Evolutionary conservation across 2,329 filamentous ascomycete genomes (phyloP), one percentile per base, ranked within the genome.

Genomic region (Cercospora berteroae): DNA sequence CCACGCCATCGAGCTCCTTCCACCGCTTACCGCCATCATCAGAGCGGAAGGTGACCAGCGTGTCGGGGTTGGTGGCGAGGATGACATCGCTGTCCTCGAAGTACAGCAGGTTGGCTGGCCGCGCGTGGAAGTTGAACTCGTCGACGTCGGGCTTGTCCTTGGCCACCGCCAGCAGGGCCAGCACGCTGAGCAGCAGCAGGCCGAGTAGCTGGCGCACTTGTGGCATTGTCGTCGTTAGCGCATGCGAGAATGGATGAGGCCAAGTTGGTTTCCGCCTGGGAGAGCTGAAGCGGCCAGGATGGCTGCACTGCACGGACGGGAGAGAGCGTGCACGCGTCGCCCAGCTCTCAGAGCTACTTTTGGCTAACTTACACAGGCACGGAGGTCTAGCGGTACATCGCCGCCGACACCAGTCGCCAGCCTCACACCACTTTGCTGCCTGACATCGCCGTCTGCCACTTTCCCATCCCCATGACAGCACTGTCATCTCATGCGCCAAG

Each of bases 41-140:
- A 55, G 94, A 96, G 68, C 92, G 89, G 79, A 89, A 93, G 61
- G 96, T 84, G 69, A 87, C 88, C 67, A 85, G 84, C 48, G 85
- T 85, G 13, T 84, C 79, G 60, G 82, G 76, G 77, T 96, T 91
- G 74, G 90, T 88, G 76, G 93, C 89, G 56, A 98, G 80, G 67
- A 96, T 84, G 61, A 90, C 87, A 78, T 97, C 90, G 72, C 92
- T 94, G 78, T 94, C 92, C 76, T 95, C 90, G 77, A 99, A 98
- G 81, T 97, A 99, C 81, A 91, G 90, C 71, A 97, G 82, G 77
- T 89, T 88, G 63, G 81, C 77, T 0, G 93, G 91, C 63, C 84
- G 80, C 74, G 88, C 83, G 55, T 90, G 83, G 80, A 97, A 91
- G 57, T 85, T 80, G 63, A 83, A 90, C 67, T 84, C 81, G 69